Conservation (phyloP, 1,139 yeast genomes). For the Tardiomyces blankii region DNA sequence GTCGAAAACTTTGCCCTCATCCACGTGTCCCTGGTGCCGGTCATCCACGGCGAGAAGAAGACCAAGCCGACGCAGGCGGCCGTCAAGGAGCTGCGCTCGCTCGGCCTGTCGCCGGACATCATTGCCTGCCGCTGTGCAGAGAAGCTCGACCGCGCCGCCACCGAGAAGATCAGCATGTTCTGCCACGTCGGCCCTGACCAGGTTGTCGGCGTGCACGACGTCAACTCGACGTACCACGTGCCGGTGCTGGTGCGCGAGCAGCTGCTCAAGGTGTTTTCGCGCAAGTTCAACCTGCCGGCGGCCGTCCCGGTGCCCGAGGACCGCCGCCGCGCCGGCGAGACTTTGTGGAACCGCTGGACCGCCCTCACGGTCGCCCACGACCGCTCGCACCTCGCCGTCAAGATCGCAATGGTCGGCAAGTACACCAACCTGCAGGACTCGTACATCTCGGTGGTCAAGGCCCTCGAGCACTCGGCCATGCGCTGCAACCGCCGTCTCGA, state of each 20-base stretch:
- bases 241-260: conserved; percentile 86
- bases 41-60: conserved; percentile 96
- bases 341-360: conserved; percentile 69
- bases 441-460: conserved; percentile 86
- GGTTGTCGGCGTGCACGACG: conserved; percentile 94
- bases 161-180: conserved; percentile 95
- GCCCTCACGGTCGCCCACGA: conserved; percentile 68
- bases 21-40: conserved; percentile 95
- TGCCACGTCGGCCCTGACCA: conserved; percentile 98
- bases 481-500: conserved; percentile 72
- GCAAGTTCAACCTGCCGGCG: conserved; percentile 48
- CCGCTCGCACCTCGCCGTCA: conserved; percentile 72
- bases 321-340: conserved; percentile 52
- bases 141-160: conserved; percentile 68
- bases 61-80: conserved; percentile 99
- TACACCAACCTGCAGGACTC: conserved; percentile 94
- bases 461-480: conserved; percentile 93
- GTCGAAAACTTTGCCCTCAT: conserved; percentile 86
- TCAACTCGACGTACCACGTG: conserved; percentile 93
- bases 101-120: conserved; percentile 92
- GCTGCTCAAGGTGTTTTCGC: conserved; percentile 62
- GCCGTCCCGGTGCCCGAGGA: conserved; percentile 41
- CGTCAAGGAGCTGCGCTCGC: conserved; percentile 85
- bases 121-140: conserved; percentile 96
- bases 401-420: conserved; percentile 94